Evolutionary conservation across 75 land plant species (phyloP).

Genomic region (Pinus tabuliformis): DNA sequence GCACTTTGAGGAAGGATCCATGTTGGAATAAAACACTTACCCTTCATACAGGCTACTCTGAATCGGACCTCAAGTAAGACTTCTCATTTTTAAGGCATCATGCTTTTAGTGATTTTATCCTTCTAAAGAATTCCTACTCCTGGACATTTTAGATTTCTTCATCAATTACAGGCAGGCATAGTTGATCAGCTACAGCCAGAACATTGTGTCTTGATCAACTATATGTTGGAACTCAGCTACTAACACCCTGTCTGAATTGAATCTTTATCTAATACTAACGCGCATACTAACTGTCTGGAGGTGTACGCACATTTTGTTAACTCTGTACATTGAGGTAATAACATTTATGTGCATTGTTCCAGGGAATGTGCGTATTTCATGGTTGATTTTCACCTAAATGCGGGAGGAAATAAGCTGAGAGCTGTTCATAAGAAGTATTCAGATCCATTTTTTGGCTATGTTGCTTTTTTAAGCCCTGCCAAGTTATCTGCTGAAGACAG

Average conservation of each 20-base stretch:
- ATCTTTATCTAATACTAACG: too few species aligned
- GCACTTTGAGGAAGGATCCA: constrained; percentile 57
- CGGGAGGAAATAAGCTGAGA: constrained; percentile 47
- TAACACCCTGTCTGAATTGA: too few species aligned
- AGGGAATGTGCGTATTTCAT: constrained; percentile 68
- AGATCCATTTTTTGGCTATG: constrained; percentile 27
- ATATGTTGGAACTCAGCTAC: too few species aligned
- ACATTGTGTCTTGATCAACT: too few species aligned
- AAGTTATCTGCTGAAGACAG: constrained; percentile 13
- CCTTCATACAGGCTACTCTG: constrained; percentile 75
- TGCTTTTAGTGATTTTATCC: neutral
- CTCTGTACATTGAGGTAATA: too few species aligned
- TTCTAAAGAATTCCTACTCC: too few species aligned
- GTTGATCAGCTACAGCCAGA: too few species aligned
- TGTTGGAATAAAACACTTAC: constrained; percentile 72
- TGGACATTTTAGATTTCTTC: neutral
- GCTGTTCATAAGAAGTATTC: constrained; percentile 73
- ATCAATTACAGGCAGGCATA: neutral
- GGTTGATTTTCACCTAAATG: constrained; percentile 48
- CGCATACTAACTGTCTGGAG: too few species aligned
- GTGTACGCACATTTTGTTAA: too few species aligned
- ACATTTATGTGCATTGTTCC: neutral
- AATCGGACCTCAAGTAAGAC: constrained; percentile 54
- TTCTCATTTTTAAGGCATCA: neutral
- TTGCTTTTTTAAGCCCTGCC: constrained; percentile 44